Base-by-base conservation (phyloP, 83 land plant species). In the Picea abies region DNA sequence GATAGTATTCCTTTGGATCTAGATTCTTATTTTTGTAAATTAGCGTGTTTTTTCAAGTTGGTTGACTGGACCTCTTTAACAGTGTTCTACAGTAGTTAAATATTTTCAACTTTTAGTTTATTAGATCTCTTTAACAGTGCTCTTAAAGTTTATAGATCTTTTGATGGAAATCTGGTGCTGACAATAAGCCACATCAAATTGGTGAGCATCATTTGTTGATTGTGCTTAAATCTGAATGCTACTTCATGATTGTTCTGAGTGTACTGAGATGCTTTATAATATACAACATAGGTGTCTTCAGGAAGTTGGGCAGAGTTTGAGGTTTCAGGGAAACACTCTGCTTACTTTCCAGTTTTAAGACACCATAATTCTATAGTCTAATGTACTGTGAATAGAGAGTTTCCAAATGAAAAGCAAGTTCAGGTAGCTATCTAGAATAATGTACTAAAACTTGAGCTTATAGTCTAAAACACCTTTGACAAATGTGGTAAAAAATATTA, bases 401-500 rank as follows among this genome's bases (percentile, higher is more conserved):
- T 3, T 26, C 56, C n/a, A 44, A 73, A 9, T 3, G 44, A 39
- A 72, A 19, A 73, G 4, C 26, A 73, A 20, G 20, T 9, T 22
- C 56, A 44, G 47, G 11, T 22, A 73, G 26, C 15, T 4, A 44
- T 41, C 3, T 17, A 73, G 77, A 73, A 25, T 73, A 22, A 22
- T 73, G 39, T 22, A 73, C 4, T 73, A 6, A 41, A 47, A 41
- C 10, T 73, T 56, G 15, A 56, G 58, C 58, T 56, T 56, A 56
- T 56, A 56, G 58, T 56, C 15, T 12, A 56, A 56, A 56, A 56
- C 14, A 56, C 15, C 6, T 73, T 73, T 73, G 26, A n/a, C 15
- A 12, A 73, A 73, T 73, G 56, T n/a, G 77, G 25, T 41, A 20
- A 70, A 41, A n/a, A 19, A 37, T 73, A 44, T 73, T 47, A 73